These are phyloP conservation scores for Venturiaceae sp. DNA, from an alignment of 2,329 filamentous ascomycete genomes.

Conservation along the genomic window DNA sequence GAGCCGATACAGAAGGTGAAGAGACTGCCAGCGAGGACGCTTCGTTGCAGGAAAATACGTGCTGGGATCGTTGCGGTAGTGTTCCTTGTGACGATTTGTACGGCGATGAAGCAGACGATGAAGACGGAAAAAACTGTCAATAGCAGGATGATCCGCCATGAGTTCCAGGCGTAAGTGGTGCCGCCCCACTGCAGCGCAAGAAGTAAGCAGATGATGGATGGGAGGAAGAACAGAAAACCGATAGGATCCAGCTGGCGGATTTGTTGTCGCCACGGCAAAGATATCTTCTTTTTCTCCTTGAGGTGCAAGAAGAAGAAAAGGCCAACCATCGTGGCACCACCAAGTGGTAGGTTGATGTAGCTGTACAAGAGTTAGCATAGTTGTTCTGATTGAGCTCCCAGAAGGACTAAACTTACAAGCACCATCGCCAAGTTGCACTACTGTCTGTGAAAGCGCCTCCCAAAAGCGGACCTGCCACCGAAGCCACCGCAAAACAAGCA, in stretches of 20 bases:
- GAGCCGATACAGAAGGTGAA: constrained; percentile 6
- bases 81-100: constrained; percentile 14
- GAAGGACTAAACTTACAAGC: constrained; percentile 11
- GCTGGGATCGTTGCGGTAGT: constrained; percentile 17
- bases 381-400: background rate
- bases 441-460: constrained; percentile 14
- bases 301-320: constrained; percentile 10
- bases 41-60: constrained; percentile 11
- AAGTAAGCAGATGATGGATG: constrained; percentile 21
- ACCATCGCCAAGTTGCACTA: constrained; percentile 10
- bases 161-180: constrained; percentile 12
- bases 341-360: constrained; percentile 21
- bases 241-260: constrained; percentile 23
- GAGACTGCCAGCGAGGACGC: background rate
- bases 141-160: constrained; percentile 11
- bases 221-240: constrained; percentile 22
- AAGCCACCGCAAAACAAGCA: constrained; percentile 10
- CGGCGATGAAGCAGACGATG: constrained; percentile 12
- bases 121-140: constrained; percentile 10
- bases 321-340: constrained; percentile 11
- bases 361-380: background rate
- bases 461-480: constrained; percentile 12
- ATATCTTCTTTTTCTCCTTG: constrained; percentile 9
- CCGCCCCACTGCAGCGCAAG: constrained; percentile 28
- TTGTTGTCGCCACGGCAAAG: constrained; percentile 5